A percentile compares a stretch with the other conserved stretches of the same genome.
These are phyloP conservation scores for Conringia planisiliqua DNA, from an alignment of 345 rosid genomes.

Conservation along the genomic window DNA sequence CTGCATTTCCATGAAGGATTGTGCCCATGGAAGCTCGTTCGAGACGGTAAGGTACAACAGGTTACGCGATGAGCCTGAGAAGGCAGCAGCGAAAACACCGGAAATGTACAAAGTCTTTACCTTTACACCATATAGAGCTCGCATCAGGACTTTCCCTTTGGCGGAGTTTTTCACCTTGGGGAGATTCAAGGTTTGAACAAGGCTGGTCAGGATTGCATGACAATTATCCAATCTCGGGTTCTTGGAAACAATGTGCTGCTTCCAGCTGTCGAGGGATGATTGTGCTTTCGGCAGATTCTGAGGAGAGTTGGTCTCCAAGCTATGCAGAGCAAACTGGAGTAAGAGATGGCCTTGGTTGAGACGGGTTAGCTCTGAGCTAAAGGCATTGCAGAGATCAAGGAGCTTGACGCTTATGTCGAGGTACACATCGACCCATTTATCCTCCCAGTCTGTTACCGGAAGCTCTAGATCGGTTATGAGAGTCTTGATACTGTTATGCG, in stretches of 20 bases:
- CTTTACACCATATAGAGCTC: conserved; percentile 38
- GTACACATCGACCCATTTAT: conserved; percentile 36
- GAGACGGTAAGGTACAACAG: conserved; percentile 28
- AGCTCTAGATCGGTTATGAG: conserved; percentile 33
- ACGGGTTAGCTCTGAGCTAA: conserved; percentile 33
- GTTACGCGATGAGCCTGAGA: conserved; percentile 33
- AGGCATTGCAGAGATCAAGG: conserved; percentile 37
- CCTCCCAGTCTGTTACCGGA: conserved; percentile 39
- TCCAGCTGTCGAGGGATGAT: conserved; percentile 33
- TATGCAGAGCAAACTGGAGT: conserved; percentile 35
- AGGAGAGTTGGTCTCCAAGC: conserved; percentile 20
- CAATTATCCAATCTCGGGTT: conserved; percentile 32
- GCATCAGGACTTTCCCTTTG: conserved; percentile 36
- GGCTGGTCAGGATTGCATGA: conserved; percentile 24
- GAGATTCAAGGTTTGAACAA: conserved; percentile 31
- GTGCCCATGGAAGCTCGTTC: conserved; percentile 36
- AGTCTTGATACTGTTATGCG: conserved; percentile 28
- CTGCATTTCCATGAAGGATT: conserved; percentile 32
- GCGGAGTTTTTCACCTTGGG: conserved; percentile 41
- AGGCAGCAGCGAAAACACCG: conserved; percentile 36
- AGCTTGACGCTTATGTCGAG: conserved; percentile 36
- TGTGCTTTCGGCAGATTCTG: conserved; percentile 27
- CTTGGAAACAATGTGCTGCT: conserved; percentile 24
- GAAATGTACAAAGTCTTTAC: conserved; percentile 33
- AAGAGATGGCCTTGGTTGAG: conserved; percentile 38